Percentiles rank a stretch among this genome's conserved stretches.
phyloP scores from a whole-genome alignment of 2,329 filamentous ascomycete genomes.

The Knoxdaviesia capensis region DNA sequence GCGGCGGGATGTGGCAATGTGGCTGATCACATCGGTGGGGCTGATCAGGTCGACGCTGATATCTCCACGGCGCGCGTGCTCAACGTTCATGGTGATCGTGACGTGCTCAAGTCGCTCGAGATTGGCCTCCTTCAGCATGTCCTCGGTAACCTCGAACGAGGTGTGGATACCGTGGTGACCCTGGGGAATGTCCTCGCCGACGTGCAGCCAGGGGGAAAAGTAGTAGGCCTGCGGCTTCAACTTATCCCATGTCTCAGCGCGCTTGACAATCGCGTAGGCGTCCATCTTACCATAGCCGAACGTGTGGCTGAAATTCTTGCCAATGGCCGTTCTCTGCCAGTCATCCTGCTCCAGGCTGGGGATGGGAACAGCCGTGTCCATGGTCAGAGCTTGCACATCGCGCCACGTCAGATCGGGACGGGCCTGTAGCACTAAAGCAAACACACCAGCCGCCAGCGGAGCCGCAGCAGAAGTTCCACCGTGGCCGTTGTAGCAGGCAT shows the following conservation, averaged over 20 bases:
- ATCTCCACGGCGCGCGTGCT: constrained; percentile 74
- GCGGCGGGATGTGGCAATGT: constrained; percentile 58
- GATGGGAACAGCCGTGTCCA: constrained; percentile 67
- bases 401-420: constrained; percentile 82
- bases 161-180: constrained; percentile 62
- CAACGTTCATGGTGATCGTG: constrained; percentile 91
- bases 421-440: constrained; percentile 67
- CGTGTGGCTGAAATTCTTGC: constrained; percentile 79
- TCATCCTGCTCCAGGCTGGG: constrained; percentile 45
- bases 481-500: constrained; percentile 62
- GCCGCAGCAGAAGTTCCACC: constrained; percentile 93
- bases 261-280: constrained; percentile 65
- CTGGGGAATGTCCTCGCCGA: constrained; percentile 70
- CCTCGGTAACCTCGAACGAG: constrained; percentile 60
- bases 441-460: constrained; percentile 78
- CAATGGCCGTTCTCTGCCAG: constrained; percentile 66
- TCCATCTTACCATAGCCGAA: constrained; percentile 95
- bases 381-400: constrained; percentile 79
- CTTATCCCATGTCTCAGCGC: constrained; percentile 63
- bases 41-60: constrained; percentile 82
- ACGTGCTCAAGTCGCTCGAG: constrained; percentile 80
- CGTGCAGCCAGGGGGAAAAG: constrained; percentile 82
- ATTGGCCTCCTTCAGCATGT: constrained; percentile 68
- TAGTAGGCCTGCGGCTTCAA: constrained; percentile 95
- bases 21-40: constrained; percentile 61